Conservation (phyloP, 192 early-diverging fungal genomes). For the Lunasporangiospora selenospora region DNA sequence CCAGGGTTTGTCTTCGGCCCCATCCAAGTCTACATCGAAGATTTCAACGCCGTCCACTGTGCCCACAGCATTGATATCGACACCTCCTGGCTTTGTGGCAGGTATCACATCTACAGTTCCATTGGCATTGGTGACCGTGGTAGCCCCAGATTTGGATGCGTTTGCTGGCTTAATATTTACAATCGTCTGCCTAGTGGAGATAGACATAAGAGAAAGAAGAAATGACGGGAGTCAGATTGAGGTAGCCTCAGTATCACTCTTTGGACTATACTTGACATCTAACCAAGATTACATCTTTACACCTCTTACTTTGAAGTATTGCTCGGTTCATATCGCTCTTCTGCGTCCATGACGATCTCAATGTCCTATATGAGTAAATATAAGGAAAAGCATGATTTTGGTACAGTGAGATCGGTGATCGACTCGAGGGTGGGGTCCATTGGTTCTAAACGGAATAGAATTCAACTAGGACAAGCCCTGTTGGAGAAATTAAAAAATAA, state of each 20-base stretch:
- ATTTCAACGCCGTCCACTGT: slow-evolving; percentile 82
- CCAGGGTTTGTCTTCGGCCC: slow-evolving; percentile 98
- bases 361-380: slow-evolving; percentile 58
- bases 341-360: slow-evolving; percentile 74
- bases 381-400: no score
- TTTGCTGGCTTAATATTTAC: slow-evolving; percentile 57
- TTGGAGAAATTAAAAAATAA: no score
- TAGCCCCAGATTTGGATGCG: slow-evolving; percentile 39
- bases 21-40: slow-evolving; percentile 90
- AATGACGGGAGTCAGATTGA: slow-evolving; percentile 29
- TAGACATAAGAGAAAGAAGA: not conserved
- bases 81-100: slow-evolving; percentile 48
- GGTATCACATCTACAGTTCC: slow-evolving; percentile 48
- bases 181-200: slow-evolving; percentile 27
- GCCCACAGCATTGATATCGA: slow-evolving; percentile 78
- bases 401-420: not conserved
- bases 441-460: not conserved
- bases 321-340: slow-evolving; percentile 41
- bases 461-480: no score
- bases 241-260: not conserved
- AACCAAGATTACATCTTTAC: not conserved
- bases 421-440: not conserved
- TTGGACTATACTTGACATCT: not conserved
- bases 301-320: slow-evolving; percentile 24
- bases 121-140: slow-evolving; percentile 43